A percentile compares a stretch with the other conserved stretches of the same genome.
phyloP scores from a whole-genome alignment of 495 filamentous ascomycete genomes.

The Hypoxylon lienhwacheense region DNA sequence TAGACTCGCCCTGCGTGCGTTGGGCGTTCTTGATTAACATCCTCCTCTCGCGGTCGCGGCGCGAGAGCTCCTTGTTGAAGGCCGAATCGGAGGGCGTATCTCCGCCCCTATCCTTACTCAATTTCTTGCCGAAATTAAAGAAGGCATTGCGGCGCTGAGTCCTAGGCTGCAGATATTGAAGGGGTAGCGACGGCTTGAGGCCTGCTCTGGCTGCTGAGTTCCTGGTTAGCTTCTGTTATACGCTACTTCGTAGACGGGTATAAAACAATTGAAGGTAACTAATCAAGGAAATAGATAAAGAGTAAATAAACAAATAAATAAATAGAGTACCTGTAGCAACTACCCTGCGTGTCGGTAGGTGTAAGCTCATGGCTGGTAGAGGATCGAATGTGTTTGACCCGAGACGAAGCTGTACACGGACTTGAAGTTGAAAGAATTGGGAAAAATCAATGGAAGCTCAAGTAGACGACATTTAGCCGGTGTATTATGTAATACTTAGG shows the following conservation, averaged over 20 bases:
- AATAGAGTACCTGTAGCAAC: slow-evolving; percentile 44
- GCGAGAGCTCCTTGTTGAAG: slow-evolving; percentile 17
- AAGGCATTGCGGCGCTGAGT: slow-evolving; percentile 37
- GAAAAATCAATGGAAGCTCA: slow-evolving; percentile 12
- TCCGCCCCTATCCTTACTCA: no score
- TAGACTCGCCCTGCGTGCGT: slow-evolving; percentile 51
- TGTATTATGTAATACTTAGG: no score
- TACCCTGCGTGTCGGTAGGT: slow-evolving; percentile 48
- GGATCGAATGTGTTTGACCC: slow-evolving; percentile 8
- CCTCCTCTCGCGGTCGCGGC: slow-evolving; percentile 37
- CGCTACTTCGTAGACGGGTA: neutral
- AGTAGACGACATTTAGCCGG: slow-evolving; percentile 20
- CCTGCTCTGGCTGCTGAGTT: slow-evolving; percentile 20
- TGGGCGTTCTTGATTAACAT: slow-evolving; percentile 35
- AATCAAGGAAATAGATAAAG: no score
- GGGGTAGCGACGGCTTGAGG: slow-evolving; percentile 33
- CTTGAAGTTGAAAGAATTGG: neutral
- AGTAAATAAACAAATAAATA: no score
- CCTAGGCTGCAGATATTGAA: slow-evolving; percentile 28
- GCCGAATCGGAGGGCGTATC: slow-evolving; percentile 3
- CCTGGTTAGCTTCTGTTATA: slow-evolving; percentile 4
- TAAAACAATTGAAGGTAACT: no score
- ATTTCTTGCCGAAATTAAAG: slow-evolving; percentile 35
- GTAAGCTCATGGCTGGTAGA: slow-evolving; percentile 47
- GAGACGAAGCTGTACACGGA: slow-evolving; percentile 10